Evolutionary conservation across 2,329 filamentous ascomycete genomes (phyloP), one percentile per base, ranked within the genome.

Genomic region (Trichoderma koningiopsis): DNA sequence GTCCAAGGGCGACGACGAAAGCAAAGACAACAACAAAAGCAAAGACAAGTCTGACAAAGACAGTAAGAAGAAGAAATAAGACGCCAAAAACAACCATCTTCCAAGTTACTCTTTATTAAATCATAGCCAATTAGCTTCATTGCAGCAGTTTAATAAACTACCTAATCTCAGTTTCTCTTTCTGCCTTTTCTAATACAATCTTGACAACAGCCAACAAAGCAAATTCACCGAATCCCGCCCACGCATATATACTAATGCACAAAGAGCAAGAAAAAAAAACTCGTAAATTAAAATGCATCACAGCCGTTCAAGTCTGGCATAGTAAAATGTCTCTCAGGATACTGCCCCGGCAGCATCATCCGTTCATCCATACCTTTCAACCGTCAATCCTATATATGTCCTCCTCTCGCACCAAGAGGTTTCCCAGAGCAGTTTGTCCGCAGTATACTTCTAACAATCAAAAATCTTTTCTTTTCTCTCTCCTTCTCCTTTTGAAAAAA

Each of bases 361-460:
- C 62, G 29, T 55, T 67, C 52, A 31, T 55, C 56, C 57, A 55
- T 68, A 68, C 60, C 64, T 43, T 70, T 47, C 62, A 49, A 57
- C 47, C 66, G 61, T 61, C 65, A 68, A 47, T 47, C 52, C 37
- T 68, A 58, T 57, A 68, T 55, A 27, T 61, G 35, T 68, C 27
- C 58, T 58, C 56, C 64, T 61, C 47, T n/a, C 47, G 66, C 62
- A 56, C 24, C 66, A n/a, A 29, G 55, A 70, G 35, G 27, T 69
- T 49, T 24, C 47, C 69, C 56, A 68, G 55, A 56, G 57, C 60
- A 65, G 37, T 65, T 35, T 33, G 67, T 67, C 67, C 31, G 61
- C 56, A 59, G 64, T 40, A 70, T 64, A 65, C 43, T 69, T 68
- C 68, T 70, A 68, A 68, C 63, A 69, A 72, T 62, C 68, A 71